phyloP scores from a whole-genome alignment of 768 basidiomycete genomes.

The Pleurotus pulmonarius region DNA sequence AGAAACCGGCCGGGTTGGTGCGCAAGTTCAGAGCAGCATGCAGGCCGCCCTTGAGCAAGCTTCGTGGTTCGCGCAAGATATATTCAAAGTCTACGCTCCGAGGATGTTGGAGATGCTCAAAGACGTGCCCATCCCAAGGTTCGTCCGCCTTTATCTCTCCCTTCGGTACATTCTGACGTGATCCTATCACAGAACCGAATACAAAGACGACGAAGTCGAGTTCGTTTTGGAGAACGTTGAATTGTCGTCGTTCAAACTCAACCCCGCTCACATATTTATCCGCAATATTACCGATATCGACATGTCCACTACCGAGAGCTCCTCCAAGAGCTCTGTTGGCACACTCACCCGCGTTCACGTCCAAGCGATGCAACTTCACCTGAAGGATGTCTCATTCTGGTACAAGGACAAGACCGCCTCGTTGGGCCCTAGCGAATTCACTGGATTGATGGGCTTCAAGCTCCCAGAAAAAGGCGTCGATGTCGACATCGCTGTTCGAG shows the following conservation, averaged over 20 bases:
- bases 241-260: constrained; percentile 60
- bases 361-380: constrained; percentile 59
- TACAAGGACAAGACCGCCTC: constrained; percentile 59
- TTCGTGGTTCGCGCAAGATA: constrained; percentile 78
- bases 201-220: constrained; percentile 63
- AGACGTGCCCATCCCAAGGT: constrained; percentile 71
- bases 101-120: constrained; percentile 47
- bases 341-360: constrained; percentile 63
- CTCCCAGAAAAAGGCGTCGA: constrained; percentile 68
- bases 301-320: constrained; percentile 31
- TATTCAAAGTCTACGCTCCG: constrained; percentile 79
- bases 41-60: constrained; percentile 56
- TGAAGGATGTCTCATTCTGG: constrained; percentile 70
- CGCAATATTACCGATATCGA: constrained; percentile 32
- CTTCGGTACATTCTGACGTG: background rate
- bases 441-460: constrained; percentile 56
- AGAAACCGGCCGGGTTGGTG: constrained; percentile 17
- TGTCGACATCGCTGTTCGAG: constrained; percentile 60
- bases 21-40: constrained; percentile 28
- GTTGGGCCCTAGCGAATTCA: constrained; percentile 53
- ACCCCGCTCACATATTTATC: constrained; percentile 33
- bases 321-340: constrained; percentile 49
- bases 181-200: constrained; percentile 52
- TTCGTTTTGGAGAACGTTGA: constrained; percentile 76
- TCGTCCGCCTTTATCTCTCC: constrained; percentile 5